These are phyloP conservation scores for Colletotrichum sp. DNA, from an alignment of 2,329 filamentous ascomycete species.

Conservation along the genomic window DNA sequence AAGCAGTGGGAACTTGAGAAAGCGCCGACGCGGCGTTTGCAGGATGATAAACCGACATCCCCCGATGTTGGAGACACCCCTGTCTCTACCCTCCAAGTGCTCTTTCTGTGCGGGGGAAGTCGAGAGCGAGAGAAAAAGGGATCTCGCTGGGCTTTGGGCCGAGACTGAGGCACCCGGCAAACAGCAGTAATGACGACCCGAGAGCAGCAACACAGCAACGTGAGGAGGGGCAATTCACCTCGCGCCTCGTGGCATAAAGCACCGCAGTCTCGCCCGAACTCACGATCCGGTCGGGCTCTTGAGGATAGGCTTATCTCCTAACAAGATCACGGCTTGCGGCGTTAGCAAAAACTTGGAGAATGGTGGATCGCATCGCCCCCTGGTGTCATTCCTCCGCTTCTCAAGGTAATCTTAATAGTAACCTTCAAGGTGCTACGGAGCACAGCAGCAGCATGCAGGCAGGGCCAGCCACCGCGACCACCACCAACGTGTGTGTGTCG, in stretches of 20 bases:
- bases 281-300: neutral
- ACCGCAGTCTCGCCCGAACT: neutral
- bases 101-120: slow-evolving; percentile 4
- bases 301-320: neutral
- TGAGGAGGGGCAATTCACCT: neutral
- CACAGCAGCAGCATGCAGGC: neutral
- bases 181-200: slow-evolving; percentile 10
- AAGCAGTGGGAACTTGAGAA: neutral
- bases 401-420: neutral
- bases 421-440: slow-evolving; percentile 6
- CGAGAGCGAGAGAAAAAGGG: neutral
- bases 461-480: neutral
- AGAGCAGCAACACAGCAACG: neutral
- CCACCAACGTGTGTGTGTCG: neutral
- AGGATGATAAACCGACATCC: slow-evolving; percentile 11
- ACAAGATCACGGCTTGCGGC: neutral
- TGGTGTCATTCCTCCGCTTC: neutral
- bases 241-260: slow-evolving; percentile 7
- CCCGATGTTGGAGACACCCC: slow-evolving; percentile 2
- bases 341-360: neutral
- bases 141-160: slow-evolving; percentile 8
- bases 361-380: neutral
- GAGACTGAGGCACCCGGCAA: neutral
- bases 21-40: slow-evolving; percentile 7
- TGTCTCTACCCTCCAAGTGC: neutral